Evolutionary conservation across 106 monocot genomes (phyloP).

Genomic region (Acorus calamus): DNA sequence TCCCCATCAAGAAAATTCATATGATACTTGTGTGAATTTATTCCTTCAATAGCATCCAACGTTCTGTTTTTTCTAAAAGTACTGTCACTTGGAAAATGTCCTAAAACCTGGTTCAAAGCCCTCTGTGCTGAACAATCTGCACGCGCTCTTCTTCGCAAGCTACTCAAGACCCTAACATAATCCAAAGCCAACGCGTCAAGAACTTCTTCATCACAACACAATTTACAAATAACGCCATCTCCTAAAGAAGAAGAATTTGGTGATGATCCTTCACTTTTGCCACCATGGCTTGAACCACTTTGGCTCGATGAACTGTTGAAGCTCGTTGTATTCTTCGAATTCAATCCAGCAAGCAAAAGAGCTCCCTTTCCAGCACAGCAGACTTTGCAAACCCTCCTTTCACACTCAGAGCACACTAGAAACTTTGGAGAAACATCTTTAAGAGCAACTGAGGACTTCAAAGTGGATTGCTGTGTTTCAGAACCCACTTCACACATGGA

Average conservation of each 20-base stretch:
- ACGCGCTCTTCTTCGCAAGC: slow-evolving; percentile 58
- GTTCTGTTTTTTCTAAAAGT: slow-evolving; percentile 1
- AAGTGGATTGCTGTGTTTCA: slow-evolving; percentile 15
- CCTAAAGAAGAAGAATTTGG: slow-evolving; percentile 10
- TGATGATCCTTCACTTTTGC: slow-evolving; percentile 25
- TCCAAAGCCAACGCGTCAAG: slow-evolving; percentile 72
- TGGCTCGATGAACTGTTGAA: slow-evolving; percentile 31
- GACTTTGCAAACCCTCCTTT: slow-evolving; percentile 60
- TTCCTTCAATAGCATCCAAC: slow-evolving; percentile 20
- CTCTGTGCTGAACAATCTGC: slow-evolving; percentile 48
- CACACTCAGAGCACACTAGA: slow-evolving; percentile 55
- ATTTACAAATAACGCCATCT: slow-evolving; percentile 63
- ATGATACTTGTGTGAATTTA: slow-evolving; percentile 25
- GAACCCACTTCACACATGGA: slow-evolving; percentile 55
- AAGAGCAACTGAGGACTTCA: slow-evolving; percentile 12
- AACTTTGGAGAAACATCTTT: slow-evolving; percentile 18
- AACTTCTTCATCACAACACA: slow-evolving; percentile 50
- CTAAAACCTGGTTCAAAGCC: slow-evolving; percentile 44
- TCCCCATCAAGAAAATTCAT: slow-evolving; percentile 49
- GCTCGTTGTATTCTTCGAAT: slow-evolving; percentile 53
- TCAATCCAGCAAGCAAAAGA: slow-evolving; percentile 33
- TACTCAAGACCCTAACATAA: slow-evolving; percentile 69
- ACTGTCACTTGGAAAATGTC: slow-evolving; percentile 1
- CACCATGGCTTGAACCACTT: slow-evolving; percentile 61
- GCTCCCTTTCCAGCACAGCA: slow-evolving; percentile 96